phyloP scores from a whole-genome alignment of 2,329 filamentous ascomycete genomes.

The Aspergillus quadrilineatus region DNA sequence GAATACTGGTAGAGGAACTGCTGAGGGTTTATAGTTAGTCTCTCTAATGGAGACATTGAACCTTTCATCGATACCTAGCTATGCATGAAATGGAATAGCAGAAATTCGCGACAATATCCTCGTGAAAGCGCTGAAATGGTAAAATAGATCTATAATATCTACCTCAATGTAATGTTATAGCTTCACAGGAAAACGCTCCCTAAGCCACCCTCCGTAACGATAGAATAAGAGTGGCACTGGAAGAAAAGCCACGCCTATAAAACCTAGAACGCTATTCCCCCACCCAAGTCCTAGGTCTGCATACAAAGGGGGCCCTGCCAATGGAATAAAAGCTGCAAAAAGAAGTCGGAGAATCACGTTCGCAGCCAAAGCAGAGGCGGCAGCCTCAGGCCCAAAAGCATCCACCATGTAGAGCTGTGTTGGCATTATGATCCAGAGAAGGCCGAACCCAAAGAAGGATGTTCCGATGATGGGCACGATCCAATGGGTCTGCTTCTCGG shows the following conservation, averaged over 20 bases:
- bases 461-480: conserved; percentile 32
- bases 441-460: conserved; percentile 23
- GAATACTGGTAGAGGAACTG: too few species aligned
- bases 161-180: too few species aligned
- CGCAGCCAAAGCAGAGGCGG: conserved; percentile 36
- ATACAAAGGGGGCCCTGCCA: conserved; percentile 60
- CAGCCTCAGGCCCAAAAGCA: conserved; percentile 30
- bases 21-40: too few species aligned
- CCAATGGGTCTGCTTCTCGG: conserved; percentile 29
- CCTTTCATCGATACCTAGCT: too few species aligned
- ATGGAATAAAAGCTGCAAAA: conserved; percentile 57
- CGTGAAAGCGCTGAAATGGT: too few species aligned
- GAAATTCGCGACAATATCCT: too few species aligned
- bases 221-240: too few species aligned
- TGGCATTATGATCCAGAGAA: conserved; percentile 23
- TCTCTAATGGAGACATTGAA: too few species aligned
- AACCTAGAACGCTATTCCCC: conserved; percentile 49
- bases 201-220: too few species aligned
- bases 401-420: conserved; percentile 37
- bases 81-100: too few species aligned
- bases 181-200: too few species aligned
- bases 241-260: conserved; percentile 42
- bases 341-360: conserved; percentile 31
- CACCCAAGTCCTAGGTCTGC: conserved; percentile 57
- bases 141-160: too few species aligned